Evolutionary conservation across 495 filamentous ascomycete genomes (phyloP), one percentile per base, ranked within the genome.

Genomic region (Penicillium subrubescens): DNA sequence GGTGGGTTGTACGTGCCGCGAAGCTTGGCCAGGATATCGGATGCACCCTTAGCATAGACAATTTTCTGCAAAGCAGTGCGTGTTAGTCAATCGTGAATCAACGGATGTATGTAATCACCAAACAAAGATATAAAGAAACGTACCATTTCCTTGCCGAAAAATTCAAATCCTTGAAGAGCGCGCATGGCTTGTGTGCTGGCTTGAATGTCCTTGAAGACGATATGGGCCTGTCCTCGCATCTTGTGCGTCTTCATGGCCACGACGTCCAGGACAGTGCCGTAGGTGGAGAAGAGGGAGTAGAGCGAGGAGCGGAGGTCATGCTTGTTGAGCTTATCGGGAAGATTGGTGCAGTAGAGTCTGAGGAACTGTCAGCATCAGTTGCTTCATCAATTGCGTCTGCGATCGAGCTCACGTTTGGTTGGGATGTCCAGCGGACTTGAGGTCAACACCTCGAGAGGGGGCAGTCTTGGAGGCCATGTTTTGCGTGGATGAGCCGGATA

Each of bases 221-320:
- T 82, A 72, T 97, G 94, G 57, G 95, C 96, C 75, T 98, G 95
- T 2, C 95, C 95, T 39, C 96, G 90, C 90, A 97, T 94, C 78
- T 93, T 93, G 69, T 81, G 81, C 0, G 91, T 95, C 77, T 92
- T 93, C 70, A 97, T 82, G 35, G 92, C 90, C 35, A 96, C 90
- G n/a, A 99, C 88, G 72, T 98, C 95, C 54, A 99, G 86, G 15
- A 99, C 91, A 10, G 92, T 87, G 23, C 96, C 96, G 74, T 97
- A 94, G 33, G 93, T 97, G 12, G 91, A 90, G 71, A 98, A 99
- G 17, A 98, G 87, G 68, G 90, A 92, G 78, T 98, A 98, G 8
- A 99, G 87, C 14, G 88, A 87, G 10, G 90, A 88, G 48, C 91
- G 86, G 14, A 98, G 81, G 71, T 97, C 92, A 27, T 84, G 78